A percentile compares a stretch with the other conserved stretches of the same genome.
These are phyloP conservation scores for Metarhizium album DNA, from an alignment of 2,329 filamentous ascomycete genomes.

Conservation along the genomic window DNA sequence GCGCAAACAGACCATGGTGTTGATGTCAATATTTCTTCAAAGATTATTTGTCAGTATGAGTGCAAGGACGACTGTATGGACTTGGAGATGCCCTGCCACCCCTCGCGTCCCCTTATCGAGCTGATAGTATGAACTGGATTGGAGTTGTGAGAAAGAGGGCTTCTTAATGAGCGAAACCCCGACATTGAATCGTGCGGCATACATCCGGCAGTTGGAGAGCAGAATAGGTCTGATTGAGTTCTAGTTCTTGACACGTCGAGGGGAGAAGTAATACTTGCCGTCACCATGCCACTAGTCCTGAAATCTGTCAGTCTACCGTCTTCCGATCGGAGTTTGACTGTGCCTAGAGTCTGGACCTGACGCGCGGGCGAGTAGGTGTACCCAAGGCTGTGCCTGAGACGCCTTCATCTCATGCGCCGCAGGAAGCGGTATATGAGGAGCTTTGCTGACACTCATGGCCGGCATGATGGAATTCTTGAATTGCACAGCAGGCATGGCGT, in stretches of 20 bases:
- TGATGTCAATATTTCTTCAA: no score
- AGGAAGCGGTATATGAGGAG: no score
- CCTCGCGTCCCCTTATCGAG: conserved; percentile 60
- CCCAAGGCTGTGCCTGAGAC: conserved; percentile 47
- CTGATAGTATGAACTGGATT: conserved; percentile 74
- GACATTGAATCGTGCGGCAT: background rate
- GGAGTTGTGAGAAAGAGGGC: conserved; percentile 42
- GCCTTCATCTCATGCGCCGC: background rate
- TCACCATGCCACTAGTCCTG: conserved; percentile 74
- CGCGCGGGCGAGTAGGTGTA: conserved; percentile 78
- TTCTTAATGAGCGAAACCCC: no score
- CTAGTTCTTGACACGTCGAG: conserved; percentile 81
- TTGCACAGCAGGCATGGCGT: no score
- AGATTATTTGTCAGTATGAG: no score
- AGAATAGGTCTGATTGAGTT: conserved; percentile 76
- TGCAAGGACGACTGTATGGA: conserved; percentile 57
- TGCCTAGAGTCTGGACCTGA: conserved; percentile 35
- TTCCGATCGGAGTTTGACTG: background rate
- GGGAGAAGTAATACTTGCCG: conserved; percentile 69
- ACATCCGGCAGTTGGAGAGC: no score
- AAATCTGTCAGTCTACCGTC: background rate
- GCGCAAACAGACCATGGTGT: no score
- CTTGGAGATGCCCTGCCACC: conserved; percentile 61
- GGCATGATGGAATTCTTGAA: no score
- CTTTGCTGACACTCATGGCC: no score